These are phyloP conservation scores for Paracoccidioides brasiliensis DNA, from an alignment of 2,329 filamentous ascomycete species.

Conservation along the genomic window DNA sequence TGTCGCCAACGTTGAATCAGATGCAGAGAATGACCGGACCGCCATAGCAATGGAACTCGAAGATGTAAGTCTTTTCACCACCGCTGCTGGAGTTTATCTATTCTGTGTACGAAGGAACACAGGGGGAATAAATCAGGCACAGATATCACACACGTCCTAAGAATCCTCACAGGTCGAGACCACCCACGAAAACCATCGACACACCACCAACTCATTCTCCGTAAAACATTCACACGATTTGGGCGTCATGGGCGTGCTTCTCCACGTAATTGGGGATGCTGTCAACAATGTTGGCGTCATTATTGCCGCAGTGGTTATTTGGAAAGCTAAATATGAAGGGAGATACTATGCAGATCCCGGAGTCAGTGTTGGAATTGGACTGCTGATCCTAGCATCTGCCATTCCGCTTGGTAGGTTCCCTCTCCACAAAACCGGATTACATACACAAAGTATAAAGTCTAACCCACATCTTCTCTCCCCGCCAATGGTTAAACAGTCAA, in stretches of 20 bases:
- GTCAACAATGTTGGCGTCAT: constrained; percentile 67
- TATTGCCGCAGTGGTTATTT: constrained; percentile 54
- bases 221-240: constrained; percentile 39
- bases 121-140: too few species aligned
- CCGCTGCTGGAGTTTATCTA: neutral
- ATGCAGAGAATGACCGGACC: neutral
- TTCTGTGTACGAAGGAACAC: too few species aligned
- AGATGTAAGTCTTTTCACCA: neutral
- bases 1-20: neutral
- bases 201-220: constrained; percentile 24
- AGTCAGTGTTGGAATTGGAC: constrained; percentile 53
- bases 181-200: constrained; percentile 5
- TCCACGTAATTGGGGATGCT: constrained; percentile 60
- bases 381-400: constrained; percentile 58
- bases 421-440: neutral
- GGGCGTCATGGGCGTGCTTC: constrained; percentile 52
- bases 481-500: neutral
- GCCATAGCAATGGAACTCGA: neutral
- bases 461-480: neutral
- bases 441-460: neutral
- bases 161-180: neutral
- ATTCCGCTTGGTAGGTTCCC: constrained; percentile 38
- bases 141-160: neutral
- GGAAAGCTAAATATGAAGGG: constrained; percentile 37
- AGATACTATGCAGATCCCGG: constrained; percentile 62